Evolutionary conservation across 2,329 filamentous ascomycete genomes (phyloP).

Genomic region (Fusarium burgessii): DNA sequence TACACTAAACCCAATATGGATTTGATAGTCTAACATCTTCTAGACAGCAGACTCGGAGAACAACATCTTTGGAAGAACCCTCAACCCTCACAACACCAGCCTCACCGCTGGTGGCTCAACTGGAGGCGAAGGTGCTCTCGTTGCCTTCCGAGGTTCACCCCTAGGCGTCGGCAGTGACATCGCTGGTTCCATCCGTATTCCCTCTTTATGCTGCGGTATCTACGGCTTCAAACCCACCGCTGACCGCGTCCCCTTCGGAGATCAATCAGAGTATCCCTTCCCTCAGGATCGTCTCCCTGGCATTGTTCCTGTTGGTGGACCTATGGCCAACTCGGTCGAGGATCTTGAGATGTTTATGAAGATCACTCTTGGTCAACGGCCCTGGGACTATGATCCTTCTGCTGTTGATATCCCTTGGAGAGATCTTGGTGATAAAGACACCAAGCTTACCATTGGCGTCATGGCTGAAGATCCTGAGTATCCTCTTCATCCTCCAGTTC

Average conservation of each 20-base stretch:
- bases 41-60: slow-evolving; percentile 56
- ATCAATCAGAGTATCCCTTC: slow-evolving; percentile 38
- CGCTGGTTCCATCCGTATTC: slow-evolving; percentile 63
- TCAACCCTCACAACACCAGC: slow-evolving; percentile 52
- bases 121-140: slow-evolving; percentile 42
- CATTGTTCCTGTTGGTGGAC: slow-evolving; percentile 56
- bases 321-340: slow-evolving; percentile 55
- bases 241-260: slow-evolving; percentile 63
- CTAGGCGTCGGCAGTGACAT: slow-evolving; percentile 46
- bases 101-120: slow-evolving; percentile 46
- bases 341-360: slow-evolving; percentile 50
- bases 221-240: slow-evolving; percentile 68
- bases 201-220: slow-evolving; percentile 66
- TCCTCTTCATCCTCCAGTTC: slow-evolving; percentile 64
- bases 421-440: slow-evolving; percentile 29
- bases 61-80: slow-evolving; percentile 45
- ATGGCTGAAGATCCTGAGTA: slow-evolving; percentile 60
- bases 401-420: slow-evolving; percentile 61
- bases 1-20: accelerated
- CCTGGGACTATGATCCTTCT: slow-evolving; percentile 60
- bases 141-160: slow-evolving; percentile 41
- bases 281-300: slow-evolving; percentile 31
- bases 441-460: slow-evolving; percentile 58
- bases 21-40: background rate
- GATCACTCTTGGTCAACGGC: slow-evolving; percentile 53